phyloP scores from a whole-genome alignment of 768 basidiomycete species.

The Podaxis rugospora region DNA sequence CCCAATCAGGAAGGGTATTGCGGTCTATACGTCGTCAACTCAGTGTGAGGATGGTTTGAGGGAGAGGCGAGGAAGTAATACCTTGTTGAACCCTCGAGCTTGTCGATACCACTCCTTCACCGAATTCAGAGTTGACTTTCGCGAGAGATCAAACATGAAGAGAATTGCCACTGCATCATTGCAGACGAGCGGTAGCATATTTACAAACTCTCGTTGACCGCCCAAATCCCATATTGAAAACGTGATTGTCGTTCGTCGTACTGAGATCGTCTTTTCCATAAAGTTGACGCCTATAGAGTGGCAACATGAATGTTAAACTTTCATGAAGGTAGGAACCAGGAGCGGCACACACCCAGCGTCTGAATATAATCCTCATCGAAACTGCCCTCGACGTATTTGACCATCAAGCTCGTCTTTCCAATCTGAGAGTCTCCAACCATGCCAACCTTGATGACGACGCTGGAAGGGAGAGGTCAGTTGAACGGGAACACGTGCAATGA shows the following conservation, averaged over 20 bases:
- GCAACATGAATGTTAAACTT: neutral
- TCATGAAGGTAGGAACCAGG: neutral
- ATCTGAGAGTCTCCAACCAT: slow-evolving; percentile 99
- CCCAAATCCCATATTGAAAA: slow-evolving; percentile 99
- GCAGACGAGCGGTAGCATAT: slow-evolving; percentile 97
- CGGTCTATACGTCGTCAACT: slow-evolving; percentile 57
- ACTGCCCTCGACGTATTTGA: slow-evolving; percentile 98
- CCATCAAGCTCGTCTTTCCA: slow-evolving; percentile 99
- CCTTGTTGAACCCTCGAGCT: slow-evolving; percentile 98
- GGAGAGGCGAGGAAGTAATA: slow-evolving; percentile 28
- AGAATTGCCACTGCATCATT: slow-evolving; percentile 99
- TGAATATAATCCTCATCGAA: slow-evolving; percentile 99
- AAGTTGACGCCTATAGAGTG: slow-evolving; percentile 81
- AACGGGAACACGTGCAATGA: neutral
- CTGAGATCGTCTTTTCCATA: slow-evolving; percentile 99
- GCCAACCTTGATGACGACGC: slow-evolving; percentile 96
- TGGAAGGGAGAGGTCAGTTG: slow-evolving; percentile 21
- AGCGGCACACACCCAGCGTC: slow-evolving; percentile 74
- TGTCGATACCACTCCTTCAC: slow-evolving; percentile 99
- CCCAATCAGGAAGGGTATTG: slow-evolving; percentile 97
- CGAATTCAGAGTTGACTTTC: slow-evolving; percentile 96
- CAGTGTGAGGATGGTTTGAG: neutral
- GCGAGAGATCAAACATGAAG: slow-evolving; percentile 99
- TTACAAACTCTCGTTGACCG: slow-evolving; percentile 97
- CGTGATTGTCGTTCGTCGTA: slow-evolving; percentile 96